These are phyloP conservation scores for Senna siamea DNA, from an alignment of 306 rosid species.

Conservation along the genomic window DNA sequence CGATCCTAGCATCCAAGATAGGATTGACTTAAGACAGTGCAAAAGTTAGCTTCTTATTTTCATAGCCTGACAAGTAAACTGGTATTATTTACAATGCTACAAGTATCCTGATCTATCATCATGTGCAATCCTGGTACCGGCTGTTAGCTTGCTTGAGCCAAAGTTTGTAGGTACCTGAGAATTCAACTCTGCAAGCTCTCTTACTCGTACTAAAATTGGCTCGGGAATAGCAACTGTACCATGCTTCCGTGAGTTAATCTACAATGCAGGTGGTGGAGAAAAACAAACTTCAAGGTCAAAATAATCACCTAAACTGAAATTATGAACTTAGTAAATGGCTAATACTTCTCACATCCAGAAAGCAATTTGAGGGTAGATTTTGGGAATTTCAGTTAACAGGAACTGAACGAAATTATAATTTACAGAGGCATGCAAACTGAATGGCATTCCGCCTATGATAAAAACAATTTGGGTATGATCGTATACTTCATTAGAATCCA, in stretches of 20 bases:
- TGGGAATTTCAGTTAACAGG: too few species aligned
- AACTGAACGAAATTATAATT: not conserved
- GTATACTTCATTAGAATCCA: not conserved
- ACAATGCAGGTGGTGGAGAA: constrained; percentile 8
- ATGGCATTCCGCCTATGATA: not conserved
- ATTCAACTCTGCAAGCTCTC: constrained; percentile 91
- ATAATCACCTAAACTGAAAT: constrained; percentile 15
- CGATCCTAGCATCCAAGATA: constrained; percentile 43
- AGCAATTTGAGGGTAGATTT: constrained; percentile 29
- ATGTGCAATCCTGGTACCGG: constrained; percentile 46
- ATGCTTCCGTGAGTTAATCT: constrained; percentile 84
- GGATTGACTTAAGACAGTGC: constrained; percentile 35
- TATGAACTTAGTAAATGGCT: not conserved
- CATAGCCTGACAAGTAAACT: constrained; percentile 37
- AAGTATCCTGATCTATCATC: constrained; percentile 64
- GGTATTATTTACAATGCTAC: constrained; percentile 70
- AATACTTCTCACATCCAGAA: not conserved
- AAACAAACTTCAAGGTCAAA: not conserved
- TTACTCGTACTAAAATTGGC: constrained; percentile 64
- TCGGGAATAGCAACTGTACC: constrained; percentile 80
- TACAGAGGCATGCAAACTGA: not conserved
- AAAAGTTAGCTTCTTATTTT: constrained; percentile 42
- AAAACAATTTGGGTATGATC: not conserved
- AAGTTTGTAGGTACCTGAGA: constrained; percentile 67
- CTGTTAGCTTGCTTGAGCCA: constrained; percentile 56